Conservation (phyloP, 2,329 filamentous ascomycete genomes). For the Trichoderma arundinaceum region DNA sequence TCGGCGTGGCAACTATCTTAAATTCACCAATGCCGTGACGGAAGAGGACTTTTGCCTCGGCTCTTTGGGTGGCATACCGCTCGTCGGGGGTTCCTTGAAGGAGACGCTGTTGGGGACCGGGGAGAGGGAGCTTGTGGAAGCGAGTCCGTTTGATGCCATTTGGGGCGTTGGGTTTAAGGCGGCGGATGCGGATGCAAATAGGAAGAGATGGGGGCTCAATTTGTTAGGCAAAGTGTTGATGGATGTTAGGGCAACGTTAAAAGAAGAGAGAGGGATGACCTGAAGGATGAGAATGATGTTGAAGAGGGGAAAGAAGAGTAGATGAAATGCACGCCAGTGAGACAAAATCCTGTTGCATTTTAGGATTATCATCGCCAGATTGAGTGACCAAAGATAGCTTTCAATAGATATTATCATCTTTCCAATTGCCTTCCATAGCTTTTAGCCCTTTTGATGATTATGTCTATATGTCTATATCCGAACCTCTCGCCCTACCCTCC, state of each 20-base stretch:
- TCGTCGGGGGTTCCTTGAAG: conserved; percentile 50
- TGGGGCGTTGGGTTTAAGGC: conserved; percentile 70
- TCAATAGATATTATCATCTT: not conserved
- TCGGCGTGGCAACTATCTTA: conserved; percentile 60
- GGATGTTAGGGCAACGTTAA: conserved; percentile 60
- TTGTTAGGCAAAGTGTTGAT: conserved; percentile 67
- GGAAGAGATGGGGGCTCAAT: conserved; percentile 66
- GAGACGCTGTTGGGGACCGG: conserved; percentile 62
- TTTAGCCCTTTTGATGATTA: conserved; percentile 29
- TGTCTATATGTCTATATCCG: conserved; percentile 36
- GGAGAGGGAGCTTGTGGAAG: conserved; percentile 66
- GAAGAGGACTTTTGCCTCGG: conserved; percentile 40
- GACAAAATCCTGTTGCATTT: not conserved
- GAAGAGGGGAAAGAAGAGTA: not conserved
- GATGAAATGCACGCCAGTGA: not conserved
- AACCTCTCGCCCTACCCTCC: conserved; percentile 19
- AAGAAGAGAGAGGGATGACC: conserved; percentile 32
- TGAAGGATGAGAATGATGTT: conserved; percentile 42
- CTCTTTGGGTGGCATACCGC: conserved; percentile 32
- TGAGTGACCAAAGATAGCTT: not conserved
- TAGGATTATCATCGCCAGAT: not conserved
- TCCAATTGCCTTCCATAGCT: not conserved
- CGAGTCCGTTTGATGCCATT: conserved; percentile 63
- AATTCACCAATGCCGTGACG: conserved; percentile 58
- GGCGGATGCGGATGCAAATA: conserved; percentile 53